Conservation (phyloP, 2,329 filamentous ascomycete genomes). For the Epichloe gansuensis region DNA sequence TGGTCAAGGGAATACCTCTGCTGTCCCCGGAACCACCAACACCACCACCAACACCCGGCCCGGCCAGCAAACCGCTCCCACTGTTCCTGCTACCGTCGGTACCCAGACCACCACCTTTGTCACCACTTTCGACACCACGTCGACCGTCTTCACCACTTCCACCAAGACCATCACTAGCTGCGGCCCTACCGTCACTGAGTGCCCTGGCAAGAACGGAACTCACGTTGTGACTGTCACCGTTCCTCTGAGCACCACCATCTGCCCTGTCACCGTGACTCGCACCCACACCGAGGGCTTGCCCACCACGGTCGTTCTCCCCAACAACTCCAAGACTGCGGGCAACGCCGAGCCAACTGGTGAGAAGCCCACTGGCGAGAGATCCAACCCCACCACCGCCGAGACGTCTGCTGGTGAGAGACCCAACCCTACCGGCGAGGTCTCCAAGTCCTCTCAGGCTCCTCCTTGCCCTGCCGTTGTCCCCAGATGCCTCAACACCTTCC, state of each 20-base stretch:
- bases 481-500: conserved; percentile 84
- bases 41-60: conserved; percentile 1
- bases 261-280: conserved; percentile 45
- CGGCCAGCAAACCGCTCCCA: conserved; percentile 3
- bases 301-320: conserved; percentile 9
- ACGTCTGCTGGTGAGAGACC: conserved; percentile 6
- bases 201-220: conserved; percentile 36
- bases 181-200: conserved; percentile 33
- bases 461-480: conserved; percentile 63
- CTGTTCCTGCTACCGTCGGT: neutral
- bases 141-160: conserved; percentile 37
- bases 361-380: conserved; percentile 7
- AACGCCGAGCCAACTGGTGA: conserved; percentile 7
- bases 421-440: conserved; percentile 6
- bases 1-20: conserved; percentile 7
- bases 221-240: conserved; percentile 40
- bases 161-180: conserved; percentile 38
- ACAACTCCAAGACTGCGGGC: conserved; percentile 6
- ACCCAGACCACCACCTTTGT: conserved; percentile 9
- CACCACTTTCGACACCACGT: conserved; percentile 31
- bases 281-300: conserved; percentile 20
- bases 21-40: conserved; percentile 7
- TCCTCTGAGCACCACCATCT: conserved; percentile 45
- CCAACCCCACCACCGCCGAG: conserved; percentile 2
- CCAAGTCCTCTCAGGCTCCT: conserved; percentile 4